Evolutionary conservation across 768 basidiomycete species (phyloP).

Genomic region (Boletus sp.): DNA sequence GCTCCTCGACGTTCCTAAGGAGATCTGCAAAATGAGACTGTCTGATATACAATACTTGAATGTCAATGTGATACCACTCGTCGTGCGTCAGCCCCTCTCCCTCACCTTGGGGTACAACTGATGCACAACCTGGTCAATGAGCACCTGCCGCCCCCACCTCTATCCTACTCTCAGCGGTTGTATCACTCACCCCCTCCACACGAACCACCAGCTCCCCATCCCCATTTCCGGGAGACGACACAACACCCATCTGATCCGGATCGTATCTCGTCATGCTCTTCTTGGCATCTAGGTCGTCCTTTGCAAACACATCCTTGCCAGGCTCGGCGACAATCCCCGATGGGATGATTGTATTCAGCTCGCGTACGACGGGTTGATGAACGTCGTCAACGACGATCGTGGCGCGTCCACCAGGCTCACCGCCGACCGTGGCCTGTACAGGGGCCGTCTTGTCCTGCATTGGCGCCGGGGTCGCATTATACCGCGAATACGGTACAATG

Average conservation of each 20-base stretch:
- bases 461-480: constrained; percentile 36
- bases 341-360: constrained; percentile 37
- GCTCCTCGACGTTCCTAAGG: neutral
- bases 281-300: constrained; percentile 39
- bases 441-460: constrained; percentile 40
- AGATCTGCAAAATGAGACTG: neutral
- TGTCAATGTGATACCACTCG: neutral
- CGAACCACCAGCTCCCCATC: constrained; percentile 25
- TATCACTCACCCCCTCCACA: neutral
- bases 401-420: constrained; percentile 50
- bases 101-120: constrained; percentile 47
- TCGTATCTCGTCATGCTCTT: constrained; percentile 38
- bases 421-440: constrained; percentile 44
- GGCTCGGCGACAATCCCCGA: constrained; percentile 63
- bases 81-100: constrained; percentile 2
- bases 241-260: constrained; percentile 5
- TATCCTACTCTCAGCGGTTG: neutral
- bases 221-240: neutral
- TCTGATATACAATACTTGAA: no score
- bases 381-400: constrained; percentile 52
- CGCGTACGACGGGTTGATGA: constrained; percentile 7
- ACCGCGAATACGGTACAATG: constrained; percentile 56
- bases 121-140: constrained; percentile 42
- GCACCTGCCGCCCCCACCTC: neutral
- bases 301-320: constrained; percentile 70